These are phyloP conservation scores for Aureobasidium sp. DNA, from an alignment of 2,329 filamentous ascomycete species.

Conservation along the genomic window DNA sequence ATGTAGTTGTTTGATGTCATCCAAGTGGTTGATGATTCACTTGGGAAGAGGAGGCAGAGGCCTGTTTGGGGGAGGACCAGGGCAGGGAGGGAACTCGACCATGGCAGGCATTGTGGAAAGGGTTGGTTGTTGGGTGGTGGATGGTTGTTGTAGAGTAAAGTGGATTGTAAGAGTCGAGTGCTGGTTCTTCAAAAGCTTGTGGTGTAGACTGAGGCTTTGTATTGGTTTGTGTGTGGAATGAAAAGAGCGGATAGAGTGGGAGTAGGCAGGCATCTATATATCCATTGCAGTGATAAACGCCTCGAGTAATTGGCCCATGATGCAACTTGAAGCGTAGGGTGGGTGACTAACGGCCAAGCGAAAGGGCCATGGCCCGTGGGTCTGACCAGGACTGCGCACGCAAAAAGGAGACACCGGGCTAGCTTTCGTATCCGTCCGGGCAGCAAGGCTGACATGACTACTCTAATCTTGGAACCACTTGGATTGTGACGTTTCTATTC, in stretches of 20 bases:
- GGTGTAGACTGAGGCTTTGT: background rate
- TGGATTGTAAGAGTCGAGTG: background rate
- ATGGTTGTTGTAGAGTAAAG: background rate
- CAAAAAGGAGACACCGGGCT: constrained; percentile 12
- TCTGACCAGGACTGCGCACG: background rate
- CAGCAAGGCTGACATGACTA: constrained; percentile 14
- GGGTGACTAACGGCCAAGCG: constrained; percentile 9
- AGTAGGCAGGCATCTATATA: constrained; percentile 15
- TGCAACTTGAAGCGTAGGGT: constrained; percentile 16
- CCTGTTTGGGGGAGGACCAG: constrained; percentile 41
- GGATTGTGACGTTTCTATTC: constrained; percentile 11
- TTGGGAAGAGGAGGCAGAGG: constrained; percentile 41
- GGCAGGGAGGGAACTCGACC: constrained; percentile 40
- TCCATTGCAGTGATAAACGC: background rate
- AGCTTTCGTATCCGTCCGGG: constrained; percentile 12
- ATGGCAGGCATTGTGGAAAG: constrained; percentile 32
- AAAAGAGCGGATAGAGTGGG: constrained; percentile 1
- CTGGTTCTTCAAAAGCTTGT: background rate
- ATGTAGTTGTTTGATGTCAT: background rate
- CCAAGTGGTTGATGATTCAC: background rate
- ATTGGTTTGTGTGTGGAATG: background rate
- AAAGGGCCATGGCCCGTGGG: background rate
- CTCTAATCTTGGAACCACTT: constrained; percentile 12
- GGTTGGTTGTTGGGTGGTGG: background rate
- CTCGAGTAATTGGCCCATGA: constrained; percentile 16